Base-by-base conservation (phyloP, 2,329 filamentous ascomycete genomes). In the Penicillium sp. region DNA sequence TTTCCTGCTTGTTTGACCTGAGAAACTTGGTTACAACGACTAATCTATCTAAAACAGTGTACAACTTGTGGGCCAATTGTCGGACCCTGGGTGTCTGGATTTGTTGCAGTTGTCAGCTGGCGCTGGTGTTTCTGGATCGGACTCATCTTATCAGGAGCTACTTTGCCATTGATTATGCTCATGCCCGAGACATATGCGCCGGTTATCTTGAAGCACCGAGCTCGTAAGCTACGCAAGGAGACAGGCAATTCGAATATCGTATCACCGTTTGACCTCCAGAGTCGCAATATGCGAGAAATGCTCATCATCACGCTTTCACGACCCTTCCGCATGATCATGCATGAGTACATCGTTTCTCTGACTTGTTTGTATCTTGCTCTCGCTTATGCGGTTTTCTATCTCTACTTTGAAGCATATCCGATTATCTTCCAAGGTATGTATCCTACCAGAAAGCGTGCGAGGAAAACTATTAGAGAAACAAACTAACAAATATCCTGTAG, bases 401-500 rank as follows among this genome's bases (percentile, higher is more conserved):
- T 92, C 71, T 90, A 86, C 67, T 90, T 92, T 61, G 84, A 90
- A 70, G 86, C 87, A 9, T 92, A 86, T 67, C 84, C 85, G 5
- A 78, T 85, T 58, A 87, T 91, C 60, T 92, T 90, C 70, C 76
- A 81, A 57, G 67, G 67, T 56, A 46, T 8, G 58, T 51, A 13
- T 1, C 1, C n/a, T 6, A 14, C 14, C 18, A 7, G 9, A 7
- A 36, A 13, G 7, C 11, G 4, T 13, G 11, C 23, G 14, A 7
- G 26, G 2, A 14, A 16, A 9, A 4, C 4, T 26, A 16, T 44
- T n/a, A n/a, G 75, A 35, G 80, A 88, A 53, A 81, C 77, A 2
- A 76, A 81, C 0, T 87, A 84, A 43, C 75, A 81, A 18, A 10
- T 27, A 23, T 9, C 2, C 14, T 16, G 2, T 46, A 68, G 69